Evolutionary conservation across 2,329 filamentous ascomycete genomes (phyloP), one percentile per base, ranked within the genome.

Genomic region (Colletotrichum australisinense): DNA sequence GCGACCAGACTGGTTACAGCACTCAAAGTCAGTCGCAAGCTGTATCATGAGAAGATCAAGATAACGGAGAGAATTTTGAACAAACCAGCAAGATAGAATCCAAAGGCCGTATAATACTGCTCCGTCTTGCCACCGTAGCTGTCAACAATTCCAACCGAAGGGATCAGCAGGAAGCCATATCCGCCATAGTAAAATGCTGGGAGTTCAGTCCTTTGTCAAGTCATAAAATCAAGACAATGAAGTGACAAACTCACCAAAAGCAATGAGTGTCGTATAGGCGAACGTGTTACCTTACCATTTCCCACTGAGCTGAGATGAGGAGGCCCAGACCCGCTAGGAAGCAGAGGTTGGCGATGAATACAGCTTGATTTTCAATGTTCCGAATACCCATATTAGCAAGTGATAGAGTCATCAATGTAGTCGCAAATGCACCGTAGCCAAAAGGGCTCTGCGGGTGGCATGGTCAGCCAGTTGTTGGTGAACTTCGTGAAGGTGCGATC

Each of bases 231-330:
- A n/a, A 19, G 8, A 22, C 4, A 49, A 49, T n/a, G 42, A 4
- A 11, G 8, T 22, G 19, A 19, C 19, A 22, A 56, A 22, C 75
- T 62, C 72, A 84, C 88, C 87, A 74, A 89, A 90, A 7, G 87
- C 88, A 72, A 84, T 86, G 32, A 89, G 83, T 0, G 88, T 86
- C 0, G 87, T 89, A 69, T 90, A 89, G 0, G 83, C 83, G 69
- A 88, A 88, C 0, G 84, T 85, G 66, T 89, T 89, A 0, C 88
- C 84, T 78, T 0, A 86, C 83, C 0, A 89, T 77, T 77, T 89
- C 87, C 88, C 88, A 90, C 75, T 90, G 87, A 4, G 88, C 88
- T 1, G 87, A 86, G 1, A 90, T 80, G 0, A 90, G 81, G 73
- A 90, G 83, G 0, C 87, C 87, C 62, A 89, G 83, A 0, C 84